phyloP scores from a whole-genome alignment of 73 alveolate genomes.

The Paramecium tetraurelia region DNA sequence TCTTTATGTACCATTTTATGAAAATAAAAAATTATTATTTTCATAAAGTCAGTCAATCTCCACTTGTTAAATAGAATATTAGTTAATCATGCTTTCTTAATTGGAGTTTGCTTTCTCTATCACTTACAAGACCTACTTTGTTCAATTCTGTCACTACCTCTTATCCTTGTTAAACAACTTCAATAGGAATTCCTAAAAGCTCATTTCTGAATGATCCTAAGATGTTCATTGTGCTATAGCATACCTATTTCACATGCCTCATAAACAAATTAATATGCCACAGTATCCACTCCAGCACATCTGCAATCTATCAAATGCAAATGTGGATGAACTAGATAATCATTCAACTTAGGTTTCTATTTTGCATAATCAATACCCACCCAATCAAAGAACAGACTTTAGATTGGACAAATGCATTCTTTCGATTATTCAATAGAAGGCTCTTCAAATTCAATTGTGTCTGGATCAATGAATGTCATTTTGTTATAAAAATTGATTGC shows the following conservation, averaged over 20 bases:
- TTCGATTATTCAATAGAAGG: neutral
- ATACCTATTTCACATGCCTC: conserved; percentile 27
- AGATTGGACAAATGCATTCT: neutral
- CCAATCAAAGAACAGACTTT: conserved; percentile 23
- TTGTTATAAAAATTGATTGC: conserved; percentile 20
- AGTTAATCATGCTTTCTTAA: conserved; percentile 11
- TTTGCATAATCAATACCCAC: neutral
- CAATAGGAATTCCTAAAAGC: neutral
- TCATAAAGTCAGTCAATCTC: neutral
- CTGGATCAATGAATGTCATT: neutral
- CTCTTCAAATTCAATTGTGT: neutral
- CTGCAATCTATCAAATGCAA: neutral
- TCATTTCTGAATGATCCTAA: neutral
- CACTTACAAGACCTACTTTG: conserved; percentile 2
- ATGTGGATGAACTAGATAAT: neutral
- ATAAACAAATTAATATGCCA: neutral
- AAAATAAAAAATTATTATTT: neutral
- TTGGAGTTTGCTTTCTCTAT: neutral
- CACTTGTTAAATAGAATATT: neutral
- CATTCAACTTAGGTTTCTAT: neutral
- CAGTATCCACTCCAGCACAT: conserved; percentile 22
- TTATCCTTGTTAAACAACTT: neutral
- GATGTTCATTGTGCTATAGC: neutral
- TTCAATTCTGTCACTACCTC: conserved; percentile 15
- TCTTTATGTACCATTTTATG: conserved; percentile 2